A percentile compares a stretch with the other conserved stretches of the same genome.
phyloP scores from a whole-genome alignment of 1,284 basidiomycete genomes.

The Irpex sp. region DNA sequence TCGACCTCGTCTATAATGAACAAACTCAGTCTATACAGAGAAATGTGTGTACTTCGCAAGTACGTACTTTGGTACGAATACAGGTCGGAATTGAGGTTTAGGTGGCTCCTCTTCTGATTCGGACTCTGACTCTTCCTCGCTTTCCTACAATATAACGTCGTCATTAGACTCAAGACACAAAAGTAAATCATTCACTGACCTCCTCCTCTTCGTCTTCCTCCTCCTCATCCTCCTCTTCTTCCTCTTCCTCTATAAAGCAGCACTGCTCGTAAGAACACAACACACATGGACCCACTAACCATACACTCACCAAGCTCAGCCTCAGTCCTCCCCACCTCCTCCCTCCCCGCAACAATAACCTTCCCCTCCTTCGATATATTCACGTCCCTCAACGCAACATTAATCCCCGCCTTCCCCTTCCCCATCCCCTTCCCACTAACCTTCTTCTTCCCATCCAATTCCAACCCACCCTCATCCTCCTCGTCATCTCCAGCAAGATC shows the following conservation, averaged over 20 bases:
- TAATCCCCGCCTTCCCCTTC: constrained; percentile 47
- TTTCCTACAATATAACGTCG: constrained; percentile 43
- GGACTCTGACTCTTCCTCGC: constrained; percentile 71
- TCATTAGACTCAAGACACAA: constrained; percentile 13
- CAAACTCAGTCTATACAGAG: no score
- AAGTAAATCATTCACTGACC: constrained; percentile 22
- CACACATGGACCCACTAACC: neutral
- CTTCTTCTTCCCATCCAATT: constrained; percentile 32
- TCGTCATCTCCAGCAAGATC: constrained; percentile 41
- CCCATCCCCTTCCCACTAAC: constrained; percentile 25
- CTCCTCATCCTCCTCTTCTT: constrained; percentile 44
- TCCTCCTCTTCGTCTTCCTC: constrained; percentile 38
- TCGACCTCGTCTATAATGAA: constrained; percentile 49
- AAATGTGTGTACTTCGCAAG: no score
- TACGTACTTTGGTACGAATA: constrained; percentile 83
- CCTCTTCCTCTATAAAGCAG: constrained; percentile 26
- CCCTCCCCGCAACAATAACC: constrained; percentile 68
- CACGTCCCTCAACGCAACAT: constrained; percentile 67
- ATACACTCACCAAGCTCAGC: constrained; percentile 36
- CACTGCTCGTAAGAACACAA: neutral
- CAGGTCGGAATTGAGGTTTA: constrained; percentile 72
- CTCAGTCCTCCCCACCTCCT: constrained; percentile 66
- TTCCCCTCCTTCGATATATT: constrained; percentile 72
- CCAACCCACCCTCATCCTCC: constrained; percentile 39
- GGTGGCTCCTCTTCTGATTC: constrained; percentile 58